phyloP scores from a whole-genome alignment of 1,284 basidiomycete species.

The Cryptococcus maquisensis region DNA sequence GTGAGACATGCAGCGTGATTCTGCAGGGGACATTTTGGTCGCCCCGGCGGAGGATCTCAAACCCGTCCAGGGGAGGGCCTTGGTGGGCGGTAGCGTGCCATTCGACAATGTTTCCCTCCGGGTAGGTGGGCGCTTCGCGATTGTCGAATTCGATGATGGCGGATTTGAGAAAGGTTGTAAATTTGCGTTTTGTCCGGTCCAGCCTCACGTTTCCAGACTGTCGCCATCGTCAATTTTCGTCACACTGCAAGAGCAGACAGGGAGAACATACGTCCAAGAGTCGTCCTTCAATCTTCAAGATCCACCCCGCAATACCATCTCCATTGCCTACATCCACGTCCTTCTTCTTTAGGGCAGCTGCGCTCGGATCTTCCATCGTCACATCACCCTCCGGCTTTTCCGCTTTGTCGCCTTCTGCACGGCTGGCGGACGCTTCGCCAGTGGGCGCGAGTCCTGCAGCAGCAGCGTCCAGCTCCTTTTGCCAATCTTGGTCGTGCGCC shows the following conservation, averaged over 20 bases:
- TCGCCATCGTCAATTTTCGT: neutral
- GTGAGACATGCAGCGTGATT: conserved; percentile 75
- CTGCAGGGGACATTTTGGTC: conserved; percentile 72
- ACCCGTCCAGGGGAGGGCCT: conserved; percentile 68
- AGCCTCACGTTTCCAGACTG: conserved; percentile 58
- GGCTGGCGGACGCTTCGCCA: neutral
- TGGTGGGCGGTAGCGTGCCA: conserved; percentile 60
- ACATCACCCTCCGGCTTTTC: conserved; percentile 11
- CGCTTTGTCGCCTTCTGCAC: conserved; percentile 1
- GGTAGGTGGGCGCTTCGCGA: conserved; percentile 73
- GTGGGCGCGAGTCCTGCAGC: neutral
- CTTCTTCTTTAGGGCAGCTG: neutral
- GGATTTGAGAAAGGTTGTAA: conserved; percentile 79
- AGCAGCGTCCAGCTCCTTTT: conserved; percentile 49
- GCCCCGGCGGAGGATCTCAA: conserved; percentile 78
- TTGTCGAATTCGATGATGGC: conserved; percentile 78
- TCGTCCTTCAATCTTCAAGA: conserved; percentile 81
- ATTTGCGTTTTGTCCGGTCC: conserved; percentile 70
- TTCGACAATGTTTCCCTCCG: conserved; percentile 57
- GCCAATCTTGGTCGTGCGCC: conserved; percentile 79
- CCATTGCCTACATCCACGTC: conserved; percentile 57
- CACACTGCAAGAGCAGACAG: neutral
- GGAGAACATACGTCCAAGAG: conserved; percentile 56
- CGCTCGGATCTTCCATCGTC: conserved; percentile 1
- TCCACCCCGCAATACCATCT: conserved; percentile 85